phyloP scores from a whole-genome alignment of 2,329 filamentous ascomycete genomes.

The Talaromyces sp. region DNA sequence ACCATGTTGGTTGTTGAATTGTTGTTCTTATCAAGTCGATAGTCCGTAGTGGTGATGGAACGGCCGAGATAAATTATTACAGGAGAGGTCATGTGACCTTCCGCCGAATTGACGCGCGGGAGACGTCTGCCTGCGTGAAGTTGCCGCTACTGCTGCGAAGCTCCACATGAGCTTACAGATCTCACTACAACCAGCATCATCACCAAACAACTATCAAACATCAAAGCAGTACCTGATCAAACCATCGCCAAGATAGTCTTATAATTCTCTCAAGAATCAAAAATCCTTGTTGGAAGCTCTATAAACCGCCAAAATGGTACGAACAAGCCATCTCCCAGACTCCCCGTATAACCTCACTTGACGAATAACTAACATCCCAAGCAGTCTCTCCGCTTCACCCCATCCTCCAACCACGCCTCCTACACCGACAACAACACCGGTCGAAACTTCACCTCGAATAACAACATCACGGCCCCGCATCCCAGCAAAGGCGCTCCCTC shows the following conservation, averaged over 20 bases:
- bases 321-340: neutral
- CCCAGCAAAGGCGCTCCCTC: slow-evolving; percentile 73
- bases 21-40: neutral
- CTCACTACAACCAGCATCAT: neutral
- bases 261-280: neutral
- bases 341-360: neutral
- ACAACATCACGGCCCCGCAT: slow-evolving; percentile 25
- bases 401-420: slow-evolving; percentile 63
- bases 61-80: neutral
- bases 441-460: slow-evolving; percentile 38
- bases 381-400: slow-evolving; percentile 87
- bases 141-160: slow-evolving; percentile 2
- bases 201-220: neutral
- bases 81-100: slow-evolving; percentile 1
- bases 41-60: neutral
- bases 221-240: neutral
- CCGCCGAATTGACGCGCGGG: neutral
- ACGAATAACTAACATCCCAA: neutral
- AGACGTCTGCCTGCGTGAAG: slow-evolving; percentile 1
- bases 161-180: slow-evolving; percentile 13
- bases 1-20: slow-evolving; percentile 8
- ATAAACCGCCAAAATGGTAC: slow-evolving; percentile 12
- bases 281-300: neutral
- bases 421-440: slow-evolving; percentile 63
- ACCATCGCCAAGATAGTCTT: neutral